Evolutionary conservation across 495 filamentous ascomycete species (phyloP).

Genomic region (Parathielavia appendiculata): DNA sequence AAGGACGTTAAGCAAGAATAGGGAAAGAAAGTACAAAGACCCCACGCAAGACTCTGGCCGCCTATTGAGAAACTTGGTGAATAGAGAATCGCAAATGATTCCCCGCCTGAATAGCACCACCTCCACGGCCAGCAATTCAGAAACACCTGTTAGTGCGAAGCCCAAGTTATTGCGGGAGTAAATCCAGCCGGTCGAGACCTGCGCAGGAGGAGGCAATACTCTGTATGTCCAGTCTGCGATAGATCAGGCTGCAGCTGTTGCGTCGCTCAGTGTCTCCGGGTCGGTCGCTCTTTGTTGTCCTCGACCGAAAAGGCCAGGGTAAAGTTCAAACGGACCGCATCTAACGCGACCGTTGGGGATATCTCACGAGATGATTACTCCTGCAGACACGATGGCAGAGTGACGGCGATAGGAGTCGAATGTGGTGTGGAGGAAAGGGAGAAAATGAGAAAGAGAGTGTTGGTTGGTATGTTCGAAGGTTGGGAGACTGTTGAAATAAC

Average conservation of each 20-base stretch:
- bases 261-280: not conserved
- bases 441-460: not conserved
- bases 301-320: not conserved
- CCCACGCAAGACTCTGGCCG: slow-evolving; percentile 25
- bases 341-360: not conserved
- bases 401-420: not conserved
- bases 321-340: not conserved
- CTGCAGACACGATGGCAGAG: not conserved
- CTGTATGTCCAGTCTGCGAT: no score
- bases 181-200: not conserved
- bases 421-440: not conserved
- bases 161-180: not conserved
- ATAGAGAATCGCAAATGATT: slow-evolving; percentile 22
- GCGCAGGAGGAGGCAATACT: slow-evolving; percentile 2
- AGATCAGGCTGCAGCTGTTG: not conserved
- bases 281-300: slow-evolving; percentile 4
- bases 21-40: slow-evolving; percentile 39
- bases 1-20: slow-evolving; percentile 29
- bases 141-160: slow-evolving; percentile 23
- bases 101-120: slow-evolving; percentile 29
- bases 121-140: slow-evolving; percentile 27
- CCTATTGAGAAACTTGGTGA: slow-evolving; percentile 27
- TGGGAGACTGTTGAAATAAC: not conserved
- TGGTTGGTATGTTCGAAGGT: not conserved
- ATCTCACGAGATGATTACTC: not conserved